Evolutionary conservation across 1,284 basidiomycete genomes (phyloP), one percentile per base, ranked within the genome.

Genomic region (Ustilago trichophora): DNA sequence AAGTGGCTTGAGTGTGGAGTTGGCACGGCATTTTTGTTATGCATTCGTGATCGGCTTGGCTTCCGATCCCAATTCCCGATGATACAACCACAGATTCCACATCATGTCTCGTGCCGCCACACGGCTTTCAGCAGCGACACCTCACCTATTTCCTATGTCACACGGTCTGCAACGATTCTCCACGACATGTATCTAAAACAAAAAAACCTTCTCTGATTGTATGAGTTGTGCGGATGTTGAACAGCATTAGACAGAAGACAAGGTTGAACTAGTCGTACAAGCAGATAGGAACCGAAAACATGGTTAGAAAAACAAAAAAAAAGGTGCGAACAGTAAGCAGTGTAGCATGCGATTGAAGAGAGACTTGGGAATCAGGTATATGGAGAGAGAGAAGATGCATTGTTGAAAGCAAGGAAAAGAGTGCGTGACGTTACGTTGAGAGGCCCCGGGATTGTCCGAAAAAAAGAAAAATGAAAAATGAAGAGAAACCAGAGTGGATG

Each of bases 241-340:
- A 64, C 65, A 48, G 65, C 65, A 63, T 63, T 34, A 54, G 53
- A 68, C 45, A 48, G 26, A 40, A 58, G 58, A 68, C 59, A 62
- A 68, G 65, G 65, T 68, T 68, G 65, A 68, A 58, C 65, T 68
- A 68, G 65, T 68, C 65, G 54, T 68, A 68, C 65, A 68, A 51
- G 48, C 50, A 52, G 54, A 55, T n/a, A 22, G 32, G 21, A 41
- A 33, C 9, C n/a, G n/a, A 26, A 48, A 26, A 48, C 47, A 11
- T 19, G 24, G 41, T 40, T 48, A 37, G 45, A 43, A 22, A 37
- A 46, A n/a, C n/a, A n/a, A 21, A 29, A 41, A 18, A 47, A 40
- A 27, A 42, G 9, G 45, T 56, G 53, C 40, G 46, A 34, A 50
- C n/a, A n/a, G n/a, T n/a, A 25, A 50, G 13, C 27, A 29, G 44